Evolutionary conservation across 169 alveolate genomes (phyloP), one percentile per base, ranked within the genome.

Genomic region (Cryptosporidium parvum): DNA sequence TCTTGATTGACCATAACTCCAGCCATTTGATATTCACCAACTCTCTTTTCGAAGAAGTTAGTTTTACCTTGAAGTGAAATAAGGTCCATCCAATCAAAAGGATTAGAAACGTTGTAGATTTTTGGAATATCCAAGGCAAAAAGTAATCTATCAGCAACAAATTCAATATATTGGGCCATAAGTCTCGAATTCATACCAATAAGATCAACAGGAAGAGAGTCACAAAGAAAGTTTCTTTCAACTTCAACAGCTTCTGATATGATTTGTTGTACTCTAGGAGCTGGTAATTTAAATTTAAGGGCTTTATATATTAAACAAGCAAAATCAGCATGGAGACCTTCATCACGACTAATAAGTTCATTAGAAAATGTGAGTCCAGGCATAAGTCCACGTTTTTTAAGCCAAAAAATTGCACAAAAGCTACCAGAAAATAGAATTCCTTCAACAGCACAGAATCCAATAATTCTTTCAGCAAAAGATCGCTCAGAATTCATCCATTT

Each of bases 61-160:
- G 99, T 98, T 92, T 98, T 98, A 65, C 99, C 99, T 93, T 95
- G 98, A 33, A 98, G 94, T 8, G 99, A 98, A 70, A 98, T 98
- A 95, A 98, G 95, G 84, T 98, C 99, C 99, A 97, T 97, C 99
- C 99, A 98, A 87, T 97, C 99, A 91, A 98, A 98, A 14, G 99
- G 99, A 85, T 98, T 98, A 65, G 94, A 86, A 18, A 95, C 94
- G 91, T 95, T 93, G 95, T 95, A 98, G 75, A 97, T 73, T 91
- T 98, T 98, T 44, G 96, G 95, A 29, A 93, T 96, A 3, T 99
- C 99, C 59, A 98, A 93, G n/a, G 98, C 94, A 72, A 91, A 91
- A 51, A 98, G 95, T 68, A 98, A 95, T 75, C 99, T 95, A 80
- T 98, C 99, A 23, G 99, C 99, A 6, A 97, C 99, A 91, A 97